Conservation (phyloP, 768 basidiomycete genomes). For the Hygrophorus pudorinus region DNA sequence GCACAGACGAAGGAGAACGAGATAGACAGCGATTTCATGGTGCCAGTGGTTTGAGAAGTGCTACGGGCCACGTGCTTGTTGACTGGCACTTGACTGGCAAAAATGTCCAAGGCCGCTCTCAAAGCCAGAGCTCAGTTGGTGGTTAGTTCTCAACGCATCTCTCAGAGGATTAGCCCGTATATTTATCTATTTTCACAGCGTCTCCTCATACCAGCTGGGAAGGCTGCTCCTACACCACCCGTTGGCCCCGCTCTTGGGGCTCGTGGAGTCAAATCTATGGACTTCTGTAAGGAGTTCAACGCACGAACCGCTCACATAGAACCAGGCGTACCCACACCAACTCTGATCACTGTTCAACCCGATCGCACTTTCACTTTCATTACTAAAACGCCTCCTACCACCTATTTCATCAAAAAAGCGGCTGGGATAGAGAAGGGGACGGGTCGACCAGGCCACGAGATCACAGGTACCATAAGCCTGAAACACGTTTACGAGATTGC, state of each 20-base stretch:
- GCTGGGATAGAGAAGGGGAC: constrained; percentile 88
- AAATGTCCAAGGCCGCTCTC: constrained; percentile 56
- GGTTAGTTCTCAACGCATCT: constrained; percentile 33
- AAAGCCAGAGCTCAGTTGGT: constrained; percentile 67
- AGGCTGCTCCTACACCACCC: constrained; percentile 92
- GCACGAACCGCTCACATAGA: constrained; percentile 87
- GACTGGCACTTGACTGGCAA: too few relatives aligned
- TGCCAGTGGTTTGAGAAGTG: too few relatives aligned
- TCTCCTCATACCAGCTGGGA: constrained; percentile 83
- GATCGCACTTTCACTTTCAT: constrained; percentile 93
- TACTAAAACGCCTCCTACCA: constrained; percentile 83
- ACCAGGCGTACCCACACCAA: constrained; percentile 81
- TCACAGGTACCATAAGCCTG: constrained; percentile 73
- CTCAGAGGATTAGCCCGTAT: constrained; percentile 1
- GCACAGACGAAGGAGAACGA: constrained; percentile 36
- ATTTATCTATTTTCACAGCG: constrained; percentile 37
- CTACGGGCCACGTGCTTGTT: too few relatives aligned
- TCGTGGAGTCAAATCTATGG: constrained; percentile 97
- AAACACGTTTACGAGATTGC: constrained; percentile 99
- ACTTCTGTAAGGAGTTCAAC: constrained; percentile 99
- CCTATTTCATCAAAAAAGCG: constrained; percentile 86
- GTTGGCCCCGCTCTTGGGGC: constrained; percentile 97
- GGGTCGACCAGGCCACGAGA: constrained; percentile 70
- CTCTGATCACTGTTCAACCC: constrained; percentile 86
- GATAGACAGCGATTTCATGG: constrained; percentile 42